Percentiles rank a stretch among this genome's conserved stretches.
Conservation (phyloP, 768 basidiomycete species). For the Boletus pseudo-olivaceus region DNA sequence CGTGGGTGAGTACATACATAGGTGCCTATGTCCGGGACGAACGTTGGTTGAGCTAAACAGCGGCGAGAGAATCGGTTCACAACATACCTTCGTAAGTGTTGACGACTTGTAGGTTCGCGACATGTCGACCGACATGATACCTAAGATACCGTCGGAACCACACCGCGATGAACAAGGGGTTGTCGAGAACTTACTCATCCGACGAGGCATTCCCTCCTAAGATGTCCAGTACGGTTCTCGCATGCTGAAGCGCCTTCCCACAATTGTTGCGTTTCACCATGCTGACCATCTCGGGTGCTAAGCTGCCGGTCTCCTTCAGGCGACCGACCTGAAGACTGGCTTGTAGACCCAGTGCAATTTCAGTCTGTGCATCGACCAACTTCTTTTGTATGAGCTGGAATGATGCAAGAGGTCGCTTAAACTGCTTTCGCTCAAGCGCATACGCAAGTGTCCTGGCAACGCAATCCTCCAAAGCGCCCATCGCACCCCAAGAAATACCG, state of each 20-base stretch:
- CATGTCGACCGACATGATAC: conserved; percentile 93
- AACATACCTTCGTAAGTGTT: conserved; percentile 87
- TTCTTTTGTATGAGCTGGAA: conserved; percentile 99
- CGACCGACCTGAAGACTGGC: conserved; percentile 80
- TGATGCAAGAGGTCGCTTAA: conserved; percentile 82
- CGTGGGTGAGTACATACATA: conserved; percentile 40
- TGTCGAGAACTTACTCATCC: conserved; percentile 66
- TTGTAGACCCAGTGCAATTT: conserved; percentile 72
- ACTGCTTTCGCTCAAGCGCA: conserved; percentile 87
- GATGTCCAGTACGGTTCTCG: conserved; percentile 80
- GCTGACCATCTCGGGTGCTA: conserved; percentile 91
- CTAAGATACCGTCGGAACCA: conserved; percentile 33
- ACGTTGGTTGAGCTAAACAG: conserved; percentile 2
- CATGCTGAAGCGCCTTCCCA: conserved; percentile 84
- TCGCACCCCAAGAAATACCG: conserved; percentile 93
- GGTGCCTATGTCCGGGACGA: conserved; percentile 42
- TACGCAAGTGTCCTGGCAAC: conserved; percentile 73
- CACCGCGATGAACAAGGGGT: neutral
- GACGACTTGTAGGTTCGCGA: conserved; percentile 91
- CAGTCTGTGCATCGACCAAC: conserved; percentile 88
- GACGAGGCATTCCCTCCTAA: conserved; percentile 91
- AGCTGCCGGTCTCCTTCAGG: conserved; percentile 71
- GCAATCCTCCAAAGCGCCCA: conserved; percentile 95
- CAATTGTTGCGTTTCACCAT: conserved; percentile 95
- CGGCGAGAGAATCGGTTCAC: neutral